phyloP scores from a whole-genome alignment of 139 green algal genomes.

The Edaphochlamys debaryana region DNA sequence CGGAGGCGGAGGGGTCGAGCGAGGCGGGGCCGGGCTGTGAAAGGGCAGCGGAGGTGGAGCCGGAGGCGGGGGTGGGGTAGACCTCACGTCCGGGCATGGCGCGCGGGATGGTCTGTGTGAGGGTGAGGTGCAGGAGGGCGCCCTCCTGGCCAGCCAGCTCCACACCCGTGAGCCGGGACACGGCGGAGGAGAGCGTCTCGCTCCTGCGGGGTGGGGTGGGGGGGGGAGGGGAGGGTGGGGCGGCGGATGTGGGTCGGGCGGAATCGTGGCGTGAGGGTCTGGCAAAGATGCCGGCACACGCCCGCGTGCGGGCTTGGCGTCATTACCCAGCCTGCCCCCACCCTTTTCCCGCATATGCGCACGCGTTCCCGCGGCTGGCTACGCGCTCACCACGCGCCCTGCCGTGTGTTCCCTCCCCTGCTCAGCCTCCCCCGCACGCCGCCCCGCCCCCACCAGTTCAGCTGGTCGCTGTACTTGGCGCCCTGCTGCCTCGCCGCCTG shows the following conservation, averaged over 20 bases:
- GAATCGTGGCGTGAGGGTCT: too few species aligned
- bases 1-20: background rate
- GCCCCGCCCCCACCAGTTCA: slow-evolving; percentile 4
- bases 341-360: too few species aligned
- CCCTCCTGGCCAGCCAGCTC: background rate
- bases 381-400: too few species aligned
- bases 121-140: background rate
- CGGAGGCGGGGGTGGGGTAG: background rate
- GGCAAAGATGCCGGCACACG: too few species aligned
- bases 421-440: too few species aligned
- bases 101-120: slow-evolving; percentile 30
- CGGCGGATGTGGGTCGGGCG: background rate
- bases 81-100: slow-evolving; percentile 18
- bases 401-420: too few species aligned
- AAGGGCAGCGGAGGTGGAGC: too few species aligned
- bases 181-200: background rate
- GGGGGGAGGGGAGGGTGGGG: background rate
- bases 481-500: slow-evolving; percentile 14
- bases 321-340: too few species aligned
- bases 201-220: background rate
- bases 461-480: slow-evolving; percentile 16
- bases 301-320: too few species aligned
- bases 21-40: background rate
- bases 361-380: too few species aligned
- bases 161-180: slow-evolving; percentile 6